These are phyloP conservation scores for Mucor irregularis DNA, from an alignment of 371 early-diverging fungal genomes.

Conservation along the genomic window DNA sequence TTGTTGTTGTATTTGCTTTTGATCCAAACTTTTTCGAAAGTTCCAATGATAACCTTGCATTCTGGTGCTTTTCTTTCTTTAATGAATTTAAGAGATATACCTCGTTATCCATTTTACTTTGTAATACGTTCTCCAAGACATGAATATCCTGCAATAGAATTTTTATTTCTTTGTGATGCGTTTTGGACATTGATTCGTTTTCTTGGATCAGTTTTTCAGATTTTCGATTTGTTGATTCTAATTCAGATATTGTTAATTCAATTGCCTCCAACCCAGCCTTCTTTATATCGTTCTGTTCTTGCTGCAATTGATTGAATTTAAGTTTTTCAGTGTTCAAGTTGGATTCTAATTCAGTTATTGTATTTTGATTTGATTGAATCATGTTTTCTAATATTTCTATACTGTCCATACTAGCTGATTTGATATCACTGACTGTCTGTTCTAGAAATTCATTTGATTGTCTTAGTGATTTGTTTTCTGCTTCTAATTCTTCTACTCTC, in stretches of 20 bases:
- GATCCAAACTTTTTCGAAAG: conserved; percentile 4
- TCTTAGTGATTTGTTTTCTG: conserved; percentile 12
- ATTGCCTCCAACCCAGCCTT: conserved; percentile 22
- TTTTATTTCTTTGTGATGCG: conserved; percentile 13
- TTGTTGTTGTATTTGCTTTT: conserved; percentile 1
- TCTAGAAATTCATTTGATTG: conserved; percentile 1
- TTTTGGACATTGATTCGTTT: neutral
- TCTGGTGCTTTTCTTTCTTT: conserved; percentile 6
- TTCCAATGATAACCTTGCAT: conserved; percentile 4
- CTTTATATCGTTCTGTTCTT: conserved; percentile 17
- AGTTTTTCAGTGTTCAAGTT: conserved; percentile 1
- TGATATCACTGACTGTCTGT: conserved; percentile 2
- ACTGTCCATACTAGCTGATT: conserved; percentile 20
- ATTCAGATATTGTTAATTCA: conserved; percentile 10
- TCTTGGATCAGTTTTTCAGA: conserved; percentile 7
- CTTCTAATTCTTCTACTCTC: conserved; percentile 13
- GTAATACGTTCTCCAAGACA: conserved; percentile 14
- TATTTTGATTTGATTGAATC: conserved; percentile 1
- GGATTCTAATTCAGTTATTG: conserved; percentile 5
- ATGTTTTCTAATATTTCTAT: conserved; percentile 20
- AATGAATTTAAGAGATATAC: neutral
- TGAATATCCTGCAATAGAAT: conserved; percentile 11
- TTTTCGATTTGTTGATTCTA: neutral
- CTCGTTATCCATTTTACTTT: conserved; percentile 18
- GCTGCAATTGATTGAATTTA: neutral